A percentile compares a stretch with the other conserved stretches of the same genome.
Conservation (phyloP, 169 alveolate genomes). For the Cryptosporidium meleagridis region DNA sequence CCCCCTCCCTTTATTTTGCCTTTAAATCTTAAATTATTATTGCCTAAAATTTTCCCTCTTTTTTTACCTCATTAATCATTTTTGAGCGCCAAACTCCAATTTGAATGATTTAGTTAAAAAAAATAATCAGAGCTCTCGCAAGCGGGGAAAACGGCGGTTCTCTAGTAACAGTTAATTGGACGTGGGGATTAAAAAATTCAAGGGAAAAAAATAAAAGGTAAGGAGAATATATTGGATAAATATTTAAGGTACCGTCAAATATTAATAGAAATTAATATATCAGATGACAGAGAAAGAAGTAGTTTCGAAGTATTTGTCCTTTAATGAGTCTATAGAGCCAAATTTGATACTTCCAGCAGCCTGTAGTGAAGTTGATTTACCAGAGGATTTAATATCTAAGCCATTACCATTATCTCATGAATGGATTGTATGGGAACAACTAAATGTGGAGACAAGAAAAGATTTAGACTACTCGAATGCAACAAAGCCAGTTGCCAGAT, state of each 20-base stretch:
- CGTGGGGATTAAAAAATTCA: constrained; percentile 23
- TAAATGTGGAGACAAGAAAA: constrained; percentile 80
- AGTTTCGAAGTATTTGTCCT: constrained; percentile 40
- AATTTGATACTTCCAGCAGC: constrained; percentile 19
- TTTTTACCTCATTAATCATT: no score
- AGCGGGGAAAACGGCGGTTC: constrained; percentile 34
- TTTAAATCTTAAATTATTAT: background rate
- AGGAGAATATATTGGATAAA: background rate
- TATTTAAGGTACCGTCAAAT: background rate
- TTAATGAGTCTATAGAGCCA: constrained; percentile 51
- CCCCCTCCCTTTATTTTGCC: background rate
- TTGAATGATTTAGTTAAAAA: no score
- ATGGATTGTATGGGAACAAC: constrained; percentile 89
- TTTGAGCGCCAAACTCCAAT: background rate
- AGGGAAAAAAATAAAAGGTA: background rate
- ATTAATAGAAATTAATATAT: background rate
- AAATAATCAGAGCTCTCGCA: background rate
- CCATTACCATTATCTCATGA: constrained; percentile 83
- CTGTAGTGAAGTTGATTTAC: constrained; percentile 37
- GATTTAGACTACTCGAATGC: constrained; percentile 83
- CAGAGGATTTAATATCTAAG: constrained; percentile 33
- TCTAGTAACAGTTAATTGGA: constrained; percentile 4
- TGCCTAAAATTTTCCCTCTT: background rate
- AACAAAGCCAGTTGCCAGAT: constrained; percentile 86
- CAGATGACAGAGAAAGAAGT: constrained; percentile 24